Evolutionary conservation across 2,329 filamentous ascomycete species (phyloP), one percentile per base, ranked within the genome.

Genomic region (Monosporascus ibericus): DNA sequence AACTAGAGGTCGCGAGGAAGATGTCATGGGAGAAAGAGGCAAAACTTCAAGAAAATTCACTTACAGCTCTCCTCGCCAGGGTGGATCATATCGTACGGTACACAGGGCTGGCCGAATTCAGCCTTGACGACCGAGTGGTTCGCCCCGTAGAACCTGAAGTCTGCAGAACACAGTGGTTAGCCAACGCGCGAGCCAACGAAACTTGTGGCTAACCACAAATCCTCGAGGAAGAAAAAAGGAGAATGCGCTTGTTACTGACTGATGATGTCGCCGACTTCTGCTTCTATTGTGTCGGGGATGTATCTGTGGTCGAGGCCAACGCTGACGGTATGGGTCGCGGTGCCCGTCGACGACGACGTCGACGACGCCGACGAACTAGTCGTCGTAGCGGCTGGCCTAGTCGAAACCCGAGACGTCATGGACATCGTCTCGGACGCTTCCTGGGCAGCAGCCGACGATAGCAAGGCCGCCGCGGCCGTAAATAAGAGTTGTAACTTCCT

Each of bases 111-210:
- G 2, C 71, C 67, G 58, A 77, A 86, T 48, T 77, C 81, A 36
- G 82, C 78, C 48, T 81, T 75, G 8, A 80, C 79, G n/a, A 87
- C 79, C 3, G 81, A 84, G 62, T 88, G 84, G 49, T 69, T 69
- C 5, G 65, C 63, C 0, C 75, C 74, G 50, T 77, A 78, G 55
- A 72, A 76, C 47, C 75, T 70, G 57, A 72, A 73, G 0, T 74
- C 70, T 55, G 51, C 48, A 36, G n/a, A 7, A 7, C 15, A 25
- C 14, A 48, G 52, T 51, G 17, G 38, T 40, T 40, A 40, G 9
- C 38, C 17, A 40, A 40, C 38, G 5, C 11, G 1, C 17, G 9
- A n/a, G 7, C 7, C 38, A 40, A 11, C 7, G 38, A 53, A 44
- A 15, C 5, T 9, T 7, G 17, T 30, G 3, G 38, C n/a, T 40